These are phyloP conservation scores for Tulasnella sp. DNA, from an alignment of 768 basidiomycete species.

Conservation along the genomic window DNA sequence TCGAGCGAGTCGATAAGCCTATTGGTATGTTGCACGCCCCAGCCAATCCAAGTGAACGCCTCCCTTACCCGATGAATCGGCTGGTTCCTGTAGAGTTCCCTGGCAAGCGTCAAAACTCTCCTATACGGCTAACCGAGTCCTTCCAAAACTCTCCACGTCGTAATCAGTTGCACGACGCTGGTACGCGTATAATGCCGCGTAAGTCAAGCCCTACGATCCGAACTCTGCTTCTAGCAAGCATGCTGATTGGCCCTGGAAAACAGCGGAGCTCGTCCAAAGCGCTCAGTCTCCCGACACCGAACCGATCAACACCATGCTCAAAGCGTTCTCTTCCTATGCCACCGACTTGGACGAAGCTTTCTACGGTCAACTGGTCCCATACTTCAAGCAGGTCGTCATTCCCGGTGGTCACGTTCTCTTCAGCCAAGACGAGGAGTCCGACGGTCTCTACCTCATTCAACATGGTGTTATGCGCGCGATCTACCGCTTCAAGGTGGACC, in stretches of 20 bases:
- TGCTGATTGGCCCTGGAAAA: neutral
- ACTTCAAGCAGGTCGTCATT: slow-evolving; percentile 58
- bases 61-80: neutral
- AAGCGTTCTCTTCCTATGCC: slow-evolving; percentile 71
- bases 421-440: slow-evolving; percentile 64
- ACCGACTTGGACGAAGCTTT: slow-evolving; percentile 42
- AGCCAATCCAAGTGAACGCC: neutral
- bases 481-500: slow-evolving; percentile 62
- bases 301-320: slow-evolving; percentile 66
- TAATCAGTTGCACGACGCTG: slow-evolving; percentile 60
- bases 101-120: slow-evolving; percentile 42
- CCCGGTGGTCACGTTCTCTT: slow-evolving; percentile 59
- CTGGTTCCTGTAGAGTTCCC: slow-evolving; percentile 41
- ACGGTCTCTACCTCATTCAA: slow-evolving; percentile 85
- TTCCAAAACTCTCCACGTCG: slow-evolving; percentile 56
- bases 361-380: slow-evolving; percentile 57
- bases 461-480: slow-evolving; percentile 75
- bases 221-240: neutral
- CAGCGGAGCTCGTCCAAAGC: neutral
- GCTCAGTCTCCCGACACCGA: slow-evolving; percentile 33
- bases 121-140: slow-evolving; percentile 43
- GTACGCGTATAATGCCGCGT: slow-evolving; percentile 51
- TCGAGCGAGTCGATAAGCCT: slow-evolving; percentile 45
- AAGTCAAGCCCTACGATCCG: neutral
- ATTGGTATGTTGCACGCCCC: slow-evolving; percentile 14